phyloP scores from a whole-genome alignment of 1,284 basidiomycete species.

The Apiotrichum sp. region DNA sequence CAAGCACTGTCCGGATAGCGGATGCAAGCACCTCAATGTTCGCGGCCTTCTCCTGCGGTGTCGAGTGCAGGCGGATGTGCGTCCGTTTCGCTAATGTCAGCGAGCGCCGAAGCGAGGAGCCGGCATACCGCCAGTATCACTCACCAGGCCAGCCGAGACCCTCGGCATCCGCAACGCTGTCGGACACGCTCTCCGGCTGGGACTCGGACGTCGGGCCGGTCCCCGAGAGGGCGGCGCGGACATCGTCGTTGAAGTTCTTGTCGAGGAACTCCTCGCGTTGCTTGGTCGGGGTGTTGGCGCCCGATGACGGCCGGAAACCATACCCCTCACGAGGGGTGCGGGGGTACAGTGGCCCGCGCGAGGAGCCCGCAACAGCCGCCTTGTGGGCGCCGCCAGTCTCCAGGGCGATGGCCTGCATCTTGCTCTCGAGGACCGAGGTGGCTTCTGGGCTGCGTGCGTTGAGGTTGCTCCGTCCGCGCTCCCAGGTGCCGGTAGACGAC shows the following conservation, averaged over 20 bases:
- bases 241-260: slow-evolving; percentile 17
- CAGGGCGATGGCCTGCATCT: slow-evolving; percentile 6
- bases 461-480: slow-evolving; percentile 30
- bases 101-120: not conserved
- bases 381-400: not conserved
- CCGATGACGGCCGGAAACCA: slow-evolving; percentile 67
- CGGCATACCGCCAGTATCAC: slow-evolving; percentile 20
- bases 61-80: slow-evolving; percentile 71
- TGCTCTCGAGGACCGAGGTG: slow-evolving; percentile 19
- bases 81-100: slow-evolving; percentile 72
- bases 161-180: slow-evolving; percentile 68
- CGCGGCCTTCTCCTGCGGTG: slow-evolving; percentile 62
- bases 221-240: slow-evolving; percentile 9
- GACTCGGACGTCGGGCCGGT: not conserved
- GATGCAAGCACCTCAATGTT: slow-evolving; percentile 71
- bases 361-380: too few relatives aligned
- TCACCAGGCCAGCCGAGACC: slow-evolving; percentile 91
- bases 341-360: slow-evolving; percentile 12
- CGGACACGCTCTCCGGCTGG: slow-evolving; percentile 1
- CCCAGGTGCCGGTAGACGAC: slow-evolving; percentile 44
- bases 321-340: slow-evolving; percentile 59
- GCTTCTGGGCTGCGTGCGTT: slow-evolving; percentile 38
- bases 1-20: slow-evolving; percentile 86
- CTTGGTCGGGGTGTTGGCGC: slow-evolving; percentile 54
- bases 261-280: slow-evolving; percentile 1